A percentile compares a stretch with the other conserved stretches of the same genome.
phyloP scores from a whole-genome alignment of 2,329 filamentous ascomycete genomes.

The Neonectria punicea region DNA sequence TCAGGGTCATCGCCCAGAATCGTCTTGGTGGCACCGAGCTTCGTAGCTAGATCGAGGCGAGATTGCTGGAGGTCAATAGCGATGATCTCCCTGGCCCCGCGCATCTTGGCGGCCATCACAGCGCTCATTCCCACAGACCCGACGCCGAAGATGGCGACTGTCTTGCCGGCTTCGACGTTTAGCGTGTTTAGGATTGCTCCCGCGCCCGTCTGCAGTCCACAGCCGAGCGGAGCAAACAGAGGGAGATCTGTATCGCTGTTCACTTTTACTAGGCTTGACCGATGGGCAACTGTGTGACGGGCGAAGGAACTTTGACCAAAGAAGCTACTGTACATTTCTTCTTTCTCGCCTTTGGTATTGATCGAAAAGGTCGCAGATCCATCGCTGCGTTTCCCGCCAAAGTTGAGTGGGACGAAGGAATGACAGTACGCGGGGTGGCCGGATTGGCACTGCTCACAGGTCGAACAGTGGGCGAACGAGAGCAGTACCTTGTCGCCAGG shows the following conservation, averaged over 20 bases:
- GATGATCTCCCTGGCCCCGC: conserved; percentile 17
- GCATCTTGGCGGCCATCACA: conserved; percentile 21
- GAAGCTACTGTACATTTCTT: conserved; percentile 36
- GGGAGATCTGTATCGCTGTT: conserved; percentile 39
- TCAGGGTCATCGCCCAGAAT: conserved; percentile 11
- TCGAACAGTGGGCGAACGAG: conserved; percentile 16
- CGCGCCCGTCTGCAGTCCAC: conserved; percentile 50
- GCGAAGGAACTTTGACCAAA: conserved; percentile 51
- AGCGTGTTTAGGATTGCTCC: conserved; percentile 48
- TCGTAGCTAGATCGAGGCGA: conserved; percentile 16
- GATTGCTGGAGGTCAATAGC: conserved; percentile 17
- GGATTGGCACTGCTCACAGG: conserved; percentile 14
- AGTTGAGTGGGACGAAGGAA: conserved; percentile 19
- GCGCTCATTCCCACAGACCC: conserved; percentile 21
- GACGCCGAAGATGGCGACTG: conserved; percentile 44
- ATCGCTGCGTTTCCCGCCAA: conserved; percentile 6
- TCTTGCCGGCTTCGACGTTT: conserved; percentile 37
- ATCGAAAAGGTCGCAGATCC: conserved; percentile 4
- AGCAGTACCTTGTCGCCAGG: conserved; percentile 19
- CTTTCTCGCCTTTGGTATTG: not conserved
- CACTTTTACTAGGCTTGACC: conserved; percentile 45
- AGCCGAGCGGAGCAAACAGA: conserved; percentile 48
- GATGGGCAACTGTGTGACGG: conserved; percentile 43
- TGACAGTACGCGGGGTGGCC: conserved; percentile 22
- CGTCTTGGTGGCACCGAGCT: conserved; percentile 14